Base-by-base conservation (phyloP, 257 asterid species). In the Euphrasia confusa region DNA sequence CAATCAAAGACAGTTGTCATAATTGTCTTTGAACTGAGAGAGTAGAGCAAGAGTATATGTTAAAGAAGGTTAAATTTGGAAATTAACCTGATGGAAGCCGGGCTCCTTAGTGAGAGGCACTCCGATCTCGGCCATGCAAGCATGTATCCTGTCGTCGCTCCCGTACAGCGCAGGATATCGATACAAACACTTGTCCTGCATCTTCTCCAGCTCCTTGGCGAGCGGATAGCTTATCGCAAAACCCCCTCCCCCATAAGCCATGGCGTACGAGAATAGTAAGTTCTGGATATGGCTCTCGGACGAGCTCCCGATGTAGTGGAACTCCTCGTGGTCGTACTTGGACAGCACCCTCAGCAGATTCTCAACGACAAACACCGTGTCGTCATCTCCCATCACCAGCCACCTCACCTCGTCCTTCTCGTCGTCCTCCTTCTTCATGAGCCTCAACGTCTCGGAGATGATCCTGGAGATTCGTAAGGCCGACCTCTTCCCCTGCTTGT, bases 321-420 rank as follows among this genome's bases (percentile, higher is more conserved):
- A n/a, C 26, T 49, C 26, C 55, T 17, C 26, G 55, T 49, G 24
- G 26, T 49, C 26, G 26, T 49, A 49, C 15, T 49, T 49, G 0
- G 74, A 57, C 0, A 83, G 80, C 55, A 86, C 78, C 52, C 85
- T 73, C 58, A 86, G 59, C 62, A 83, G 72, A 70, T 86, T 86
- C 7, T 83, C 92, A 9, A 81, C 81, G n/a, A 78, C 30, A 64
- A 83, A 86, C 5, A 86, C 84, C 0, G 92, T 83, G 71, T 86
- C 95, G 64, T 83, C 95, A 58, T 86, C 92, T 40, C 92, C 95
- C 89, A 86, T 79, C 48, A 86, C 92, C 49, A 83, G 81, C 92
- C 95, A 86, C 78, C 83, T 68, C 67, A 79, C n/a, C n/a, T n/a
- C 92, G 57, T 77, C 76, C 58, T 71, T 21, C 24, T 21, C 92